Conservation (phyloP, 148 eudicot genomes). For the Nyssa sinensis region DNA sequence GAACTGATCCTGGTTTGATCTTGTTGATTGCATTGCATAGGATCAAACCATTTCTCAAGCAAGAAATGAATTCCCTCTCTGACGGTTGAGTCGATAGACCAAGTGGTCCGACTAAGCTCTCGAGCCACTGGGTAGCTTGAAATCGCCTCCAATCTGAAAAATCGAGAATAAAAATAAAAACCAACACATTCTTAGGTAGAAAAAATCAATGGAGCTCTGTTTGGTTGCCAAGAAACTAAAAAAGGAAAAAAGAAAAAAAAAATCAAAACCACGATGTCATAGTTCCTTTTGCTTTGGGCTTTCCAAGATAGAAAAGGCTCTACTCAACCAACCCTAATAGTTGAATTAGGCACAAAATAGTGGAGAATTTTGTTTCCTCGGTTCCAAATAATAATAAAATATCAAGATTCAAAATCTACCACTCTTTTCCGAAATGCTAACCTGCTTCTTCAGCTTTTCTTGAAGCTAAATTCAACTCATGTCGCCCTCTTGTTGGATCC, state of each 20-base stretch:
- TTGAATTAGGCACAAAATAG: no score
- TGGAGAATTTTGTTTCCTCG: no score
- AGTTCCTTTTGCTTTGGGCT: neutral
- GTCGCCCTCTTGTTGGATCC: slow-evolving; percentile 37
- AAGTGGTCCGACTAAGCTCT: slow-evolving; percentile 68
- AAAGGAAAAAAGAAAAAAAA: slow-evolving; percentile 9
- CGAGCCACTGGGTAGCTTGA: slow-evolving; percentile 78
- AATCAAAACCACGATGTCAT: neutral
- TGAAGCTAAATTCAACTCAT: slow-evolving; percentile 68
- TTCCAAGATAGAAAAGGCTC: slow-evolving; percentile 6
- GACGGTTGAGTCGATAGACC: slow-evolving; percentile 56
- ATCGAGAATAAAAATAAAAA: neutral
- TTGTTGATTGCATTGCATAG: slow-evolving; percentile 87
- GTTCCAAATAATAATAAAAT: neutral
- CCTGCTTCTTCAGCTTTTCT: slow-evolving; percentile 98
- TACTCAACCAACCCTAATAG: no score
- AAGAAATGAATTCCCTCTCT: slow-evolving; percentile 80
- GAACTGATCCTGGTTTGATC: slow-evolving; percentile 74
- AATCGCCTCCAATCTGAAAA: slow-evolving; percentile 62
- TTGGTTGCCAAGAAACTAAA: slow-evolving; percentile 15
- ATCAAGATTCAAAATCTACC: slow-evolving; percentile 1
- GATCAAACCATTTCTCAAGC: slow-evolving; percentile 87
- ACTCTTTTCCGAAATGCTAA: slow-evolving; percentile 9
- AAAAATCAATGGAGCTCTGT: neutral
- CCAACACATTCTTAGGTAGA: no score